Evolutionary conservation across 306 rosid genomes (phyloP).

Genomic region (Abrus precatorius): DNA sequence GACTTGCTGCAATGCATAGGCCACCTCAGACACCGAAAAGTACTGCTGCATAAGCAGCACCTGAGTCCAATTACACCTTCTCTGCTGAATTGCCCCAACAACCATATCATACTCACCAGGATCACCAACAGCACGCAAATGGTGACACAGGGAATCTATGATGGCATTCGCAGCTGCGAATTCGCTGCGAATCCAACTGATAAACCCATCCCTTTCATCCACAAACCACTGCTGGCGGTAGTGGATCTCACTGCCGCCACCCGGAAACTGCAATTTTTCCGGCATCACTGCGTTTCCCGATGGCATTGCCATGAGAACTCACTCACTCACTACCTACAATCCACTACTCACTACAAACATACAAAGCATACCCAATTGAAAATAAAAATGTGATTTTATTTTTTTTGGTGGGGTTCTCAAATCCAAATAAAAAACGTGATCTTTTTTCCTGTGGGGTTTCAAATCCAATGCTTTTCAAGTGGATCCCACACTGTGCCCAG

Average conservation of each 20-base stretch:
- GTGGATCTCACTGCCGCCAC: conserved; percentile 59
- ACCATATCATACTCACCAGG: conserved; percentile 81
- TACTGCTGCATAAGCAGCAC: conserved; percentile 89
- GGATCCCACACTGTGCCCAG: not conserved
- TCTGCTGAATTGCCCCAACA: conserved; percentile 69
- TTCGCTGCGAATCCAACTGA: conserved; percentile 82
- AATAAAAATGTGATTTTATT: not conserved
- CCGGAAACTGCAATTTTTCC: conserved; percentile 71
- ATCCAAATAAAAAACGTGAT: not conserved
- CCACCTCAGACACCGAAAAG: conserved; percentile 77
- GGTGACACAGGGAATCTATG: conserved; percentile 78
- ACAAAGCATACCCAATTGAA: conserved; percentile 57
- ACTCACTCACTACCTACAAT: conserved; percentile 35
- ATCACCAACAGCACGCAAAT: conserved; percentile 68
- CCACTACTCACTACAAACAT: conserved; percentile 53
- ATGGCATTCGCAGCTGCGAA: conserved; percentile 88
- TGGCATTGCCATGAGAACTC: conserved; percentile 82
- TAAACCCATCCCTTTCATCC: conserved; percentile 86
- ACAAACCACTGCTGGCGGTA: conserved; percentile 81
- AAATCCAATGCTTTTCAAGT: no score
- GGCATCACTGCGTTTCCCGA: conserved; percentile 66
- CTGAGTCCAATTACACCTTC: conserved; percentile 86
- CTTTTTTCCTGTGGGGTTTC: no score
- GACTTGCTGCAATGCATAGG: conserved; percentile 67
- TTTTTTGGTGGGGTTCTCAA: not conserved